Percentiles rank a stretch among this genome's conserved stretches.
These are phyloP conservation scores for Phaeosphaeria sp. DNA, from an alignment of 2,329 filamentous ascomycete genomes.

Conservation along the genomic window DNA sequence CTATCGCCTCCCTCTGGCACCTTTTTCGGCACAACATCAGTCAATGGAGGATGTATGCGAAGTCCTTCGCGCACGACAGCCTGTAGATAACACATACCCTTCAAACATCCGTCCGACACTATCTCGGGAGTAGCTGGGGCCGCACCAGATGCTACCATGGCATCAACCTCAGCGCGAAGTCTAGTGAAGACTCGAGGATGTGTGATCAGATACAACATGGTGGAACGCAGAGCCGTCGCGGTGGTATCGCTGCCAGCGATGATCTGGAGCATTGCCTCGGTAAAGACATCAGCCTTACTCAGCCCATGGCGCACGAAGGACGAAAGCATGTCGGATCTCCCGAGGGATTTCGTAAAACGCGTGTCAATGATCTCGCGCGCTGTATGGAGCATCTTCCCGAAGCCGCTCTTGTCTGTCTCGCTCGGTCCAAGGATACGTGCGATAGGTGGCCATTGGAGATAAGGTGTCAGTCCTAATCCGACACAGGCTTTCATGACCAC, in stretches of 20 bases:
- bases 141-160: slow-evolving; percentile 32
- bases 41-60: slow-evolving; percentile 49
- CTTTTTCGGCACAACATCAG: slow-evolving; percentile 30
- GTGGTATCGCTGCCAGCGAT: slow-evolving; percentile 65
- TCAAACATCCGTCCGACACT: slow-evolving; percentile 54
- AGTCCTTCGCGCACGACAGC: slow-evolving; percentile 54
- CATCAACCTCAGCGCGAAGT: slow-evolving; percentile 55
- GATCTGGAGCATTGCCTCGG: slow-evolving; percentile 53
- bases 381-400: slow-evolving; percentile 30
- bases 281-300: slow-evolving; percentile 45
- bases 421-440: slow-evolving; percentile 27
- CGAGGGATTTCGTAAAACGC: slow-evolving; percentile 44
- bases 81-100: slow-evolving; percentile 51
- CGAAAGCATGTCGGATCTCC: slow-evolving; percentile 60
- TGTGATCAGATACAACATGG: slow-evolving; percentile 59
- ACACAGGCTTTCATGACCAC: slow-evolving; percentile 3
- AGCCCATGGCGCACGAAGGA: slow-evolving; percentile 57
- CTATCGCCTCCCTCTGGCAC: slow-evolving; percentile 37
- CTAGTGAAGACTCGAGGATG: slow-evolving; percentile 53
- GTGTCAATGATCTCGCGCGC: slow-evolving; percentile 25
- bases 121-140: slow-evolving; percentile 34
- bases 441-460: slow-evolving; percentile 24
- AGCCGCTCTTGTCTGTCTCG: slow-evolving; percentile 40
- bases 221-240: slow-evolving; percentile 60
- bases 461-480: slow-evolving; percentile 18